Base-by-base conservation (phyloP, 1,284 basidiomycete species). In the Boletus sp. region DNA sequence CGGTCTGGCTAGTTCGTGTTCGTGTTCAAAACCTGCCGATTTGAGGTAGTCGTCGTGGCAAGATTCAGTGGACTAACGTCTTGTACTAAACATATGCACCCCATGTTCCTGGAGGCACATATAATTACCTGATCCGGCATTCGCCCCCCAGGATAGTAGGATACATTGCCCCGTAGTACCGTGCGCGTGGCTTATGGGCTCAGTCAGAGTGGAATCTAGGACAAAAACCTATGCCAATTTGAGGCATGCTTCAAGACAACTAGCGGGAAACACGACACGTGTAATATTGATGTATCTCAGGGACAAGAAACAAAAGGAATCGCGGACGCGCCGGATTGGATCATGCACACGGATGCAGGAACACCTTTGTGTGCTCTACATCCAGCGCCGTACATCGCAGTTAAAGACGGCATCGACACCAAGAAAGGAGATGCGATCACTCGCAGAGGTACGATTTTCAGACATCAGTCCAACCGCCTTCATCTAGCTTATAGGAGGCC, bases 401-500 rank as follows among this genome's bases (percentile, higher is more conserved):
- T 32, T 32, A 39, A 46, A 35, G 7, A 14, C 8, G 6, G 27
- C 13, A 20, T 41, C 32, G 23, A 27, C 8, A 20, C 32, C 1
- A 17, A 30, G 4, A 38, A 37, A 23, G 9, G 38, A 35, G 16
- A 41, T 7, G 27, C 14, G 12, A 35, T 34, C 14, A 32, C 29
- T 29, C 22, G 26, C 14, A 38, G 19, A 22, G 10, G 17, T n/a
- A 32, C 41, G 6, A 10, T 5, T 40, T 49, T 66, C 64, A 86
- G 48, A 90, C 80, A 60, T 91, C 88, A 13, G 81, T 74, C 88
- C 88, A 91, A 27, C 88, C 88, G 33, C 88, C 88, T 73, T 90
- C 88, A 57, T 90, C 88, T 23, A 94, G 75, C 64, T 90, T 91
- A 69, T 94, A 94, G 1, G 90, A 91, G 3, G 91, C 92, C 69